These are phyloP conservation scores for Pisolithus sp. DNA, from an alignment of 768 basidiomycete species.

Conservation along the genomic window DNA sequence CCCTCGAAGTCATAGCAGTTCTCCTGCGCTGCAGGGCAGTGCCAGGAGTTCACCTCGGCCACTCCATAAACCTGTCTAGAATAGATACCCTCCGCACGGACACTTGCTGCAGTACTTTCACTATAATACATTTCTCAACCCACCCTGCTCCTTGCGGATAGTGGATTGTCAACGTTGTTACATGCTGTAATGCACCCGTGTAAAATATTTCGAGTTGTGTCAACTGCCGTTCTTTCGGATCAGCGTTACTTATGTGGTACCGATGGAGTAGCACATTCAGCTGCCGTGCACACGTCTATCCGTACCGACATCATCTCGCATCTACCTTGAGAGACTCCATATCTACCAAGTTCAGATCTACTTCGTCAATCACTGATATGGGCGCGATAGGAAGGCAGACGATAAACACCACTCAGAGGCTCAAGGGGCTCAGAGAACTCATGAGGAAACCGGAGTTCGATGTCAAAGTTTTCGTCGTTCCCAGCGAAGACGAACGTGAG, in stretches of 20 bases:
- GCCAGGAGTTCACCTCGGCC: constrained; percentile 15
- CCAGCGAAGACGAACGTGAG: constrained; percentile 90
- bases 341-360: constrained; percentile 3
- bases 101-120: constrained; percentile 23
- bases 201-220: too few species aligned
- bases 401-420: constrained; percentile 57
- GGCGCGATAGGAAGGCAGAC: constrained; percentile 32
- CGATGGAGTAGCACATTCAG: not conserved
- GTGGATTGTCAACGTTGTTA: not conserved
- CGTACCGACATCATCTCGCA: constrained; percentile 19
- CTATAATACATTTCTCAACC: not conserved
- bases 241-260: constrained; percentile 19
- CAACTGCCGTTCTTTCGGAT: too few species aligned
- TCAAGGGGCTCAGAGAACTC: constrained; percentile 58
- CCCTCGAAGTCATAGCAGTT: constrained; percentile 51
- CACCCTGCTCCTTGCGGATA: constrained; percentile 13
- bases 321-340: constrained; percentile 1
- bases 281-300: constrained; percentile 10
- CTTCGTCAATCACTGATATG: constrained; percentile 26
- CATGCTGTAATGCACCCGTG: not conserved
- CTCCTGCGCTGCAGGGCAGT: constrained; percentile 36
- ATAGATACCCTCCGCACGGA: constrained; percentile 18
- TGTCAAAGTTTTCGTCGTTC: constrained; percentile 74
- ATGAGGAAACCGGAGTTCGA: constrained; percentile 52
- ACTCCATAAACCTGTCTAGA: constrained; percentile 10